Conservation (phyloP, 75 land plant genomes). For the Sequoiadendron giganteum region DNA sequence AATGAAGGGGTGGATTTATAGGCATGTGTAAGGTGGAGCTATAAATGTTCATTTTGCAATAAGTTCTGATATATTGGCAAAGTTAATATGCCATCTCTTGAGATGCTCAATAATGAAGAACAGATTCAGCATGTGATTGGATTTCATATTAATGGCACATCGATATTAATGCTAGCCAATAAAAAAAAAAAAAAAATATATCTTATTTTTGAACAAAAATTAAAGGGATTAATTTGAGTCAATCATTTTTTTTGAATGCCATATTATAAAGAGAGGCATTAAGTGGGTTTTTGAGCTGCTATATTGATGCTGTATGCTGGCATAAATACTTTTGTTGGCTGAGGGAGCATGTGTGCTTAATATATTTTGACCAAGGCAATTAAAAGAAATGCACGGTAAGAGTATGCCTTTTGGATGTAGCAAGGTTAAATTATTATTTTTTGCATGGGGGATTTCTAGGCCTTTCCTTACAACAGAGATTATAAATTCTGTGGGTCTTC, state of each 20-base stretch:
- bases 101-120: neutral
- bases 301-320: neutral
- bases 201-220: neutral
- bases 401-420: neutral
- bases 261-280: neutral
- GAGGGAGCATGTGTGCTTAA: neutral
- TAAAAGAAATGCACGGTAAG: neutral
- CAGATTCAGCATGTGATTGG: neutral
- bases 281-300: neutral
- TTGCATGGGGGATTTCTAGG: too few species aligned
- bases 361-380: neutral
- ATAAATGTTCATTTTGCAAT: too few species aligned
- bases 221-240: neutral
- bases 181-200: neutral
- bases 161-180: neutral
- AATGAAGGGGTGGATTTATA: too few species aligned
- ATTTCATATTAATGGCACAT: neutral
- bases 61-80: neutral
- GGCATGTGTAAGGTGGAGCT: too few species aligned
- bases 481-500: neutral
- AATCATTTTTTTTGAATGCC: neutral
- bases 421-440: neutral
- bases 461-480: too few species aligned
- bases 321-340: neutral
- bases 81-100: neutral